Conservation (phyloP, 768 basidiomycete species). For the Leccinum variicolor region DNA sequence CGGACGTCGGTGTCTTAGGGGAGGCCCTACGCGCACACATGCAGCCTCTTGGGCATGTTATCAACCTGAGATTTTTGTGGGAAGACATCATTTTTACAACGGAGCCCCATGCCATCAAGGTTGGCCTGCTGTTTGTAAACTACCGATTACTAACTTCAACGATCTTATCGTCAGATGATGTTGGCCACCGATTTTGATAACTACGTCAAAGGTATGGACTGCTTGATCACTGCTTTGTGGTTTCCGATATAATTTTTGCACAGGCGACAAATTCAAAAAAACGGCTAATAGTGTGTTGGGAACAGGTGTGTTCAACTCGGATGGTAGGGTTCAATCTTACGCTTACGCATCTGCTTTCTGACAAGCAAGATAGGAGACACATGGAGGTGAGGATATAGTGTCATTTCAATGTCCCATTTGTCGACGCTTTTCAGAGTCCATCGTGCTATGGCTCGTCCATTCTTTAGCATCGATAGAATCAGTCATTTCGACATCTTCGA, state of each 20-base stretch:
- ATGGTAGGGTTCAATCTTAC: conserved; percentile 31
- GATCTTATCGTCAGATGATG: conserved; percentile 28
- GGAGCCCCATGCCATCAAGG: conserved; percentile 48
- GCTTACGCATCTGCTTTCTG: not conserved
- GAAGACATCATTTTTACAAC: conserved; percentile 46
- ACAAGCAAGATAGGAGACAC: conserved; percentile 45
- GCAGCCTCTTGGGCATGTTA: conserved; percentile 21
- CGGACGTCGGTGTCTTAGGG: conserved; percentile 16
- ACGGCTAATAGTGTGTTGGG: conserved; percentile 38
- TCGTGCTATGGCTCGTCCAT: conserved; percentile 65
- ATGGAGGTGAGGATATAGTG: conserved; percentile 53
- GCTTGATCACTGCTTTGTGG: not conserved
- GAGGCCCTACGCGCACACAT: conserved; percentile 21
- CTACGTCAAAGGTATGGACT: conserved; percentile 40
- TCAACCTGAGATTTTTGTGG: conserved; percentile 50
- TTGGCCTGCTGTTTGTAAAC: not conserved
- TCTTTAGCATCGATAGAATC: conserved; percentile 61
- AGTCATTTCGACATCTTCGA: conserved; percentile 63
- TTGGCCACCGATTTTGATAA: conserved; percentile 42
- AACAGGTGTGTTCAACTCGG: conserved; percentile 55
- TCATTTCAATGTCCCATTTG: not conserved
- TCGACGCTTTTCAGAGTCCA: conserved; percentile 45
- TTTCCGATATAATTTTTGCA: not conserved
- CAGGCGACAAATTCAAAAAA: conserved; percentile 33
- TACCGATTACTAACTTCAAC: not conserved